These are phyloP conservation scores for Leccinellum albellum DNA, from an alignment of 768 basidiomycete species.

Conservation along the genomic window DNA sequence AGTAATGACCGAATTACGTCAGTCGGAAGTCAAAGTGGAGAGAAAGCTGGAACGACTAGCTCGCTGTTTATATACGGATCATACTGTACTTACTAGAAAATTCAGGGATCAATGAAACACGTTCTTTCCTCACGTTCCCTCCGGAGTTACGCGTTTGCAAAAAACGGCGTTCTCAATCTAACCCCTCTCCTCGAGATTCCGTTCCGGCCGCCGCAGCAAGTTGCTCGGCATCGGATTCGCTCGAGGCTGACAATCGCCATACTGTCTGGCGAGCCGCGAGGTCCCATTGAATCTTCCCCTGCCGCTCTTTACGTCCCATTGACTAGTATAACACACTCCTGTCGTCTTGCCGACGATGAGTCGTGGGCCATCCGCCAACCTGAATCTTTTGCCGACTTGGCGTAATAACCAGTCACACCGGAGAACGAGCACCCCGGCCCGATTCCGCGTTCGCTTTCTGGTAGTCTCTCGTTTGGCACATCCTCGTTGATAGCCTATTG, in stretches of 20 bases:
- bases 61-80: not conserved
- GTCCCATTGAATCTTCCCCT: not conserved
- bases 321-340: not conserved
- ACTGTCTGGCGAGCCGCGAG: not conserved
- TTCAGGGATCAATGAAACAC: constrained; percentile 3
- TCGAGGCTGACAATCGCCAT: not conserved
- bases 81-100: not conserved
- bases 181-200: not conserved
- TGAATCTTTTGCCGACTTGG: not conserved
- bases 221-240: not conserved
- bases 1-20: constrained; percentile 14
- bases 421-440: not conserved
- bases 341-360: not conserved
- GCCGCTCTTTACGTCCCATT: not conserved
- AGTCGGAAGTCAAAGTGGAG: constrained; percentile 1
- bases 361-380: not conserved
- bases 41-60: not conserved
- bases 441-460: not conserved
- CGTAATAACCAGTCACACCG: not conserved
- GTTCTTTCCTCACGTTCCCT: constrained; percentile 11
- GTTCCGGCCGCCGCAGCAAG: not conserved
- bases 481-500: not conserved
- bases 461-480: not conserved
- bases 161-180: constrained; percentile 1
- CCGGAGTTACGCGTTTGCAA: constrained; percentile 9